phyloP scores from a whole-genome alignment of 2,329 filamentous ascomycete genomes.

The Penicillium sp. region DNA sequence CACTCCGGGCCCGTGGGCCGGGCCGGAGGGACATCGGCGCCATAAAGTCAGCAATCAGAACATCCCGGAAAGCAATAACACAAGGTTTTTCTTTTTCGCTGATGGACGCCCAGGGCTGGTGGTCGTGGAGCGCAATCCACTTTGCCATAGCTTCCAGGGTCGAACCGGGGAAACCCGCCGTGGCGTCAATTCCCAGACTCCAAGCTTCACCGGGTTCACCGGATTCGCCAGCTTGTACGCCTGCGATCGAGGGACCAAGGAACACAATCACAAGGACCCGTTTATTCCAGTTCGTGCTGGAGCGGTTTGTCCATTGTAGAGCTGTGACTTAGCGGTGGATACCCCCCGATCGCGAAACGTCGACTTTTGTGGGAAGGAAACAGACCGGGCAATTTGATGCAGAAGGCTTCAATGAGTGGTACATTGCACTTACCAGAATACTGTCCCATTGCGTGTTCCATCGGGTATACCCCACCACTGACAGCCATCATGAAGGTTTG shows the following conservation, averaged over 20 bases:
- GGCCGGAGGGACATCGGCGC: constrained; percentile 14
- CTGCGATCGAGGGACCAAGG: not conserved
- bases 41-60: constrained; percentile 15
- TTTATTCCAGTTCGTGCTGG: not conserved
- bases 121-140: not conserved
- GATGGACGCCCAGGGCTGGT: too few species aligned
- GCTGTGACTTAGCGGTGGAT: not conserved
- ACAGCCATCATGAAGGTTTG: constrained; percentile 24
- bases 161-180: not conserved
- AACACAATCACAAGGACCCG: not conserved
- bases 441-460: constrained; percentile 25
- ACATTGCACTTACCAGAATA: constrained; percentile 19
- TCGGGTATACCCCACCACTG: constrained; percentile 29
- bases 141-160: not conserved
- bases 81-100: not conserved
- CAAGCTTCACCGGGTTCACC: not conserved
- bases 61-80: not conserved
- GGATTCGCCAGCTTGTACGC: not conserved
- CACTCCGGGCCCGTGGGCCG: constrained; percentile 14
- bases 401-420: not conserved
- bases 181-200: not conserved
- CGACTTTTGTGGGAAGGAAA: not conserved
- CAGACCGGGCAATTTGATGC: not conserved
- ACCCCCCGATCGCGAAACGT: not conserved
- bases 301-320: not conserved